phyloP scores from a whole-genome alignment of 2,329 filamentous ascomycete species.

The Diaporthe citri region DNA sequence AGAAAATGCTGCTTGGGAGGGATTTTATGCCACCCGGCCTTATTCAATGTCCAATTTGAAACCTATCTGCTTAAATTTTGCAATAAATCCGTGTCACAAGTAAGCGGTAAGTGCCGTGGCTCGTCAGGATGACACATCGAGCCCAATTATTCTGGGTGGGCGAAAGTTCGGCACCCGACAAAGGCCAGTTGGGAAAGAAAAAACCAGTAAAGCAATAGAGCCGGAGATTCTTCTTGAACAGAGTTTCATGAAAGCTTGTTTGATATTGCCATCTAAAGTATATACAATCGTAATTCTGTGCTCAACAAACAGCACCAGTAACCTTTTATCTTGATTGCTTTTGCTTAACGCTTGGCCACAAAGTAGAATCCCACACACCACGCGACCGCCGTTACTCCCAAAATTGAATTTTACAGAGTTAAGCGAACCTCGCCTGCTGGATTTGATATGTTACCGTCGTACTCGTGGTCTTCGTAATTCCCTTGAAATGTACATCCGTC shows the following conservation, averaged over 20 bases:
- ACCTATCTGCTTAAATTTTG: not conserved
- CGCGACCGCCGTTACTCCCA: no score
- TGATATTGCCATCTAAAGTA: not conserved
- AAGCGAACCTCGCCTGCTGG: not conserved
- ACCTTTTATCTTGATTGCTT: not conserved
- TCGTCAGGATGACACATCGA: not conserved
- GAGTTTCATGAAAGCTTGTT: no score
- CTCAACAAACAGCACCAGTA: not conserved
- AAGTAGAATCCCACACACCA: not conserved
- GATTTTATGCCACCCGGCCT: not conserved
- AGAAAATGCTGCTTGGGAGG: not conserved
- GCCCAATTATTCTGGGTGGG: no score
- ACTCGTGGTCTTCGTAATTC: conserved; percentile 19
- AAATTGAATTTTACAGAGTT: not conserved
- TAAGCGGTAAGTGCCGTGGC: not conserved
- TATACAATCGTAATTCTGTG: not conserved
- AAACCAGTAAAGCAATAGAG: no score
- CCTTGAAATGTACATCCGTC: not conserved
- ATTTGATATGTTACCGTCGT: conserved; percentile 18
- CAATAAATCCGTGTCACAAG: not conserved
- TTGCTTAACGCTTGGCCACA: no score
- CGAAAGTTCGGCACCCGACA: not conserved
- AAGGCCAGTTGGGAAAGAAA: not conserved
- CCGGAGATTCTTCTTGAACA: no score
- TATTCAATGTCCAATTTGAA: not conserved